These are phyloP conservation scores for Argentina anserina DNA, from an alignment of 306 rosid genomes.

Conservation along the genomic window DNA sequence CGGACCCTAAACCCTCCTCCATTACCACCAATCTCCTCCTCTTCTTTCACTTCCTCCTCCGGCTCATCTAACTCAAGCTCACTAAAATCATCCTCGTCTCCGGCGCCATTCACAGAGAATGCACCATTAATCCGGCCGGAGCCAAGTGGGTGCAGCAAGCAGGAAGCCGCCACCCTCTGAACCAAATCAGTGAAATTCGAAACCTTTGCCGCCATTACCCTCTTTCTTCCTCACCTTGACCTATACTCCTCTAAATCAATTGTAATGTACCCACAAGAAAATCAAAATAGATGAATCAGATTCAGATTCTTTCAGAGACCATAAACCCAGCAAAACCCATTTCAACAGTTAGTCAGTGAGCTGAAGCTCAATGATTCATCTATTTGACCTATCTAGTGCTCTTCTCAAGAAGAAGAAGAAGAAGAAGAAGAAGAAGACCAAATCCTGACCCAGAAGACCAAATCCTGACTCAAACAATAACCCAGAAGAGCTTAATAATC, in stretches of 20 bases:
- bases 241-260: conserved; percentile 24
- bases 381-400: neutral
- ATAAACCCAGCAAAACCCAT: neutral
- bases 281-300: conserved; percentile 16
- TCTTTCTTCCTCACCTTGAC: conserved; percentile 27
- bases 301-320: neutral
- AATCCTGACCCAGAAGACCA: neutral
- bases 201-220: conserved; percentile 71
- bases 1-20: conserved; percentile 23
- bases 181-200: conserved; percentile 89
- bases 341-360: neutral
- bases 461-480: neutral
- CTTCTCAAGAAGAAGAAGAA: neutral
- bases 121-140: conserved; percentile 25
- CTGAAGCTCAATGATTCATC: neutral
- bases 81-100: conserved; percentile 25
- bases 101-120: conserved; percentile 11
- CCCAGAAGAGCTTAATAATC: neutral
- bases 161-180: conserved; percentile 83
- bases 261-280: neutral
- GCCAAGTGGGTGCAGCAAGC: conserved; percentile 88
- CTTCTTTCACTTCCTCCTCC: conserved; percentile 4
- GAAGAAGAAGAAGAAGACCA: neutral
- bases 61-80: conserved; percentile 30
- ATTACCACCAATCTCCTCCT: conserved; percentile 15